Evolutionary conservation across 768 basidiomycete species (phyloP).

Genomic region (Tremella mesenterica): DNA sequence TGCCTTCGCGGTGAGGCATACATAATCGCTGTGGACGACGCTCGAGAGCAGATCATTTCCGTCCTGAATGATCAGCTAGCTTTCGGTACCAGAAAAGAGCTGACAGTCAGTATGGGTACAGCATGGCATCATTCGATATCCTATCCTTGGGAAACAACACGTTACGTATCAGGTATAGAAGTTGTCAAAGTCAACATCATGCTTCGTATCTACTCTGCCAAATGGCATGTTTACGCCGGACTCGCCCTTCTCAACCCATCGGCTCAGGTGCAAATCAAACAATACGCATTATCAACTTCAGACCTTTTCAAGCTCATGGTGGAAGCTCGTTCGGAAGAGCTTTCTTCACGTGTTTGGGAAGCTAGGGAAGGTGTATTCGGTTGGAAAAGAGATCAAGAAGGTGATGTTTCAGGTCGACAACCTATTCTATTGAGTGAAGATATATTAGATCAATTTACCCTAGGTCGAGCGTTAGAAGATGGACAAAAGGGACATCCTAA

Average conservation of each 20-base stretch:
- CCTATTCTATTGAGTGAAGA: slow-evolving; percentile 78
- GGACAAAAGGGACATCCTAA: slow-evolving; percentile 49
- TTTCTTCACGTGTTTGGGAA: slow-evolving; percentile 64
- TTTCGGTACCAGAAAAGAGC: too few relatives aligned
- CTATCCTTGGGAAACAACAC: slow-evolving; percentile 89
- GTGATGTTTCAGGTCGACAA: slow-evolving; percentile 7
- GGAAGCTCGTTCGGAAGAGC: slow-evolving; percentile 49
- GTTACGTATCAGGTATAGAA: slow-evolving; percentile 94
- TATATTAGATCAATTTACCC: slow-evolving; percentile 79
- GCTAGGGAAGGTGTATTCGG: slow-evolving; percentile 71
- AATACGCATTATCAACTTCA: slow-evolving; percentile 73
- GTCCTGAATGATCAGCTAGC: too few relatives aligned
- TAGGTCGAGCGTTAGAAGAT: slow-evolving; percentile 48
- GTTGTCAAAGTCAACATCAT: slow-evolving; percentile 96
- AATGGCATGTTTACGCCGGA: slow-evolving; percentile 99
- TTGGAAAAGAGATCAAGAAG: slow-evolving; percentile 35
- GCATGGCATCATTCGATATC: slow-evolving; percentile 70
- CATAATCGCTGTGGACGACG: too few relatives aligned
- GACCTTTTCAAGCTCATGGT: slow-evolving; percentile 97
- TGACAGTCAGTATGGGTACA: slow-evolving; percentile 75
- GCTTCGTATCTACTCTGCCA: slow-evolving; percentile 89
- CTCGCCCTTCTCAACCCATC: slow-evolving; percentile 94
- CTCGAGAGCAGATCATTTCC: too few relatives aligned
- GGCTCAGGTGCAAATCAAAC: slow-evolving; percentile 78
- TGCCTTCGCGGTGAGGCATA: too few relatives aligned